Base-by-base conservation (phyloP, 73 alveolate species). In the Paramecium caudatum region DNA sequence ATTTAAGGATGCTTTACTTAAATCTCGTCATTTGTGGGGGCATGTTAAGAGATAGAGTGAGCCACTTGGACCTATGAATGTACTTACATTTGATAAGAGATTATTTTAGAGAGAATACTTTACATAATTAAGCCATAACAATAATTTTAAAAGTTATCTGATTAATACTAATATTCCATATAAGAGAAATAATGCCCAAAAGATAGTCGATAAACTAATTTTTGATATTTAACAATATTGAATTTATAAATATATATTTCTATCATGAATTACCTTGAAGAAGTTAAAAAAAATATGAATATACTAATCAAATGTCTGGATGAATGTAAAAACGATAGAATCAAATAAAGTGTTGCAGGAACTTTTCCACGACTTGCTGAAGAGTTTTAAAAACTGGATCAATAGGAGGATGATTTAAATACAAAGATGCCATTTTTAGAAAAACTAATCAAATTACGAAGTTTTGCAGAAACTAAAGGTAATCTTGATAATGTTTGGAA, bases 21-120 rank as follows among this genome's bases (percentile, higher is more conserved):
- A 74, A 4, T 19, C 36, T 15, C 16, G 32, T 10, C 62, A 74
- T 16, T 43, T 74, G 17, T 74, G 88, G 88, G 88, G 88, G 21
- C 88, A 74, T 17, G 88, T 74, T 0, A 19, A 39, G 32, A 74
- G 43, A 74, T 41, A 41, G 30, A 41, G 69, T 41, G 88, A 74
- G 43, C 69, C 88, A 5, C 43, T 74, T 39, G 88, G 88, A 74
- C 88, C 88, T 12, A 10, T 74, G 25, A 43, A 74, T 37, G 88
- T 19, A 23, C 16, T 30, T 10, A 39, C 47, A 5, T 37, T 74
- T 37, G 88, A 74, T 36, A 39, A 74, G 32, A 41, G 65, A 45
- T 19, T 41, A 37, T 74, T 74, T 12, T 41, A 74, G 32, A 74
- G 39, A 19, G 62, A 74, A 39, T 74, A 27, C 47, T 74, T 27